phyloP scores from a whole-genome alignment of 31 red algal species.

The Odonthalia washingtoniensis region DNA sequence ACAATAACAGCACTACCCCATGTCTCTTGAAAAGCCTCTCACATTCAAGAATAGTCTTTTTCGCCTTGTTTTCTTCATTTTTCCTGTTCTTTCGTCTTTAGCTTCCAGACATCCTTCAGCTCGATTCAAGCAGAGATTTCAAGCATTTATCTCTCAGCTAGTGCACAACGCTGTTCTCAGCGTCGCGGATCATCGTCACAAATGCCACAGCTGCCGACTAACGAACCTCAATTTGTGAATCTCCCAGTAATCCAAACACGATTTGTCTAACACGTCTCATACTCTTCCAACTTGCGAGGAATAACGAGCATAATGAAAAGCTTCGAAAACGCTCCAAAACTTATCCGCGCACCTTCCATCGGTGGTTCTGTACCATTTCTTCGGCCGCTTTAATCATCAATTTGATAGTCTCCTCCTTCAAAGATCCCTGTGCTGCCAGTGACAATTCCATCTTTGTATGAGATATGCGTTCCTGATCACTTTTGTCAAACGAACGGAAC shows the following conservation, averaged over 20 bases:
- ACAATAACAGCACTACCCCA: slow-evolving; percentile 81
- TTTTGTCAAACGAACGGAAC: slow-evolving; percentile 74
- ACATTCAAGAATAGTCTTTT: too few species aligned
- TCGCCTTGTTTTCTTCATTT: too few species aligned
- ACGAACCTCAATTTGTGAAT: slow-evolving; percentile 85
- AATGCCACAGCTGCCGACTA: slow-evolving; percentile 78
- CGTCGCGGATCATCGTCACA: too few species aligned
- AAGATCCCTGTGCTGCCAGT: slow-evolving; percentile 67
- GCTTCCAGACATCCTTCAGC: too few species aligned
- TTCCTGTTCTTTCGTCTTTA: too few species aligned
- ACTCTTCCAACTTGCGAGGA: slow-evolving; percentile 16
- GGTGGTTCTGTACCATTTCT: slow-evolving; percentile 37
- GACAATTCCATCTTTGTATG: slow-evolving; percentile 84
- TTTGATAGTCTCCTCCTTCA: slow-evolving; percentile 25
- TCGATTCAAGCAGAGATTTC: too few species aligned
- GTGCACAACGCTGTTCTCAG: too few species aligned
- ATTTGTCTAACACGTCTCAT: slow-evolving; percentile 58
- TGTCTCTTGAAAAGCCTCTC: slow-evolving; percentile 73
- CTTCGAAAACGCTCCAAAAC: slow-evolving; percentile 79
- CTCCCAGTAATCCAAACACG: slow-evolving; percentile 68
- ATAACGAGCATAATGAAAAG: slow-evolving; percentile 76
- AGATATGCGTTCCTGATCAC: slow-evolving; percentile 78
- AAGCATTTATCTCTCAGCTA: too few species aligned
- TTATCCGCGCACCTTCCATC: slow-evolving; percentile 72
- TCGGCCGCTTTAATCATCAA: slow-evolving; percentile 56